Evolutionary conservation across 352 stramenopile genomes (phyloP).

Genomic region (Globisporangium cederbergense): DNA sequence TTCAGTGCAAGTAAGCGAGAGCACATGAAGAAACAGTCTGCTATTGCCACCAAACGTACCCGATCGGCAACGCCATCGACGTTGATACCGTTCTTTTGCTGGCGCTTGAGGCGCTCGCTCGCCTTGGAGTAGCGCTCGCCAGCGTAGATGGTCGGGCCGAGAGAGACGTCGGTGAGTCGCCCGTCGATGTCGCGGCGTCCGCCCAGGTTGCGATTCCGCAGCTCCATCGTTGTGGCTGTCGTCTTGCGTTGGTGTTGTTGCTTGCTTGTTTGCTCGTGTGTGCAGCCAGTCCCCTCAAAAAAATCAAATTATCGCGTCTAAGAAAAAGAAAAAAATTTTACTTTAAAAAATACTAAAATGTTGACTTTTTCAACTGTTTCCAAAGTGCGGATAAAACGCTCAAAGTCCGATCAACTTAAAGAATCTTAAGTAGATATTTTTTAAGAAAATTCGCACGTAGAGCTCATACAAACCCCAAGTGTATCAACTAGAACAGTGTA

Average conservation of each 20-base stretch:
- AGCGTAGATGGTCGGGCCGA: constrained; percentile 78
- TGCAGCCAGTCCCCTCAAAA: too few relatives aligned
- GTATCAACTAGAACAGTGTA: too few relatives aligned
- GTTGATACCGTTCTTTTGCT: constrained; percentile 46
- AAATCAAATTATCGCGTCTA: too few relatives aligned
- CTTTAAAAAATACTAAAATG: too few relatives aligned
- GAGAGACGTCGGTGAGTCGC: constrained; percentile 41
- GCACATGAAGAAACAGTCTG: neutral
- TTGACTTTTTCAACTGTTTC: too few relatives aligned
- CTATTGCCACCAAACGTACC: constrained; percentile 22
- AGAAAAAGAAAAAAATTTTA: too few relatives aligned
- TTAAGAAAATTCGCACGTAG: too few relatives aligned
- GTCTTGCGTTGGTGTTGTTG: neutral
- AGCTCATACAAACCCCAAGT: too few relatives aligned
- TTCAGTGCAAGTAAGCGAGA: neutral
- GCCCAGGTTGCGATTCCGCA: constrained; percentile 47
- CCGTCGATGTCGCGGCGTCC: constrained; percentile 29
- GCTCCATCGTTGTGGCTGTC: constrained; percentile 35
- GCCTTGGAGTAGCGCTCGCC: constrained; percentile 83
- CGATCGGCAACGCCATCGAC: constrained; percentile 31
- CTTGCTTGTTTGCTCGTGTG: neutral
- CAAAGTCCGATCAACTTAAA: too few relatives aligned
- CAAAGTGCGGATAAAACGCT: too few relatives aligned
- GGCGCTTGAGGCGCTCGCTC: constrained; percentile 77
- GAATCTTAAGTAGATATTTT: too few relatives aligned